Base-by-base conservation (phyloP, 2,329 filamentous ascomycete genomes). In the Fusarium veterinarium region DNA sequence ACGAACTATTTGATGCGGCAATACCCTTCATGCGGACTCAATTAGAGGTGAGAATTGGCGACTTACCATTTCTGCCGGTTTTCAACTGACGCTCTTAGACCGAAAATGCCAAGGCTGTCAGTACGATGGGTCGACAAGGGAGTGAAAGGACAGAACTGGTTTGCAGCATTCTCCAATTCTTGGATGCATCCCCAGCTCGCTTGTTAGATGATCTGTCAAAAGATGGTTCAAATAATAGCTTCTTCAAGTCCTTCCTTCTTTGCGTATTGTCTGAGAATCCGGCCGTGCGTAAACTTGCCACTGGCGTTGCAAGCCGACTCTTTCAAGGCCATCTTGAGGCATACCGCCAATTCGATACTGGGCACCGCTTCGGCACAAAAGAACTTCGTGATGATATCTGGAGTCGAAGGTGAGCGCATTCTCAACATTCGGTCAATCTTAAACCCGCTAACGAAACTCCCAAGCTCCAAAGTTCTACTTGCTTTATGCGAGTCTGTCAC, bases 21-120 rank as follows among this genome's bases (percentile, higher is more conserved):
- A 84, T 89, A 8, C 85, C 86, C 0, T 91, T 90, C 66, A 86
- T 91, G 77, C 86, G 86, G 67, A 79, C 79, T 20, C 87, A 90
- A 75, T 75, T 92, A 19, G 86, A 89, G 84, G 89, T 91, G 78
- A 72, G 81, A 73, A 30, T n/a, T 23, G 20, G 16, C n/a, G 25
- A 28, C 16, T 10, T 5, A 30, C n/a, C 17, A 38, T 41, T 17
- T 46, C 53, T 35, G 12, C 52, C 35, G 23, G 46, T 41, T 17
- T 25, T 53, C n/a, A 61, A 64, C 52, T 52, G 51, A 67, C 57
- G 9, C 14, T 28, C 42, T 30, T 19, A 76, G 74, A 31, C 60
- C 20, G 71, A 76, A 56, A 69, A 71, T 33, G 67, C 68, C 42
- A 76, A 76, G 30, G n/a, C 67, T 19, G 49, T 52, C 13, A 52